Evolutionary conservation across 2,329 filamentous ascomycete species (phyloP), one percentile per base, ranked within the genome.

Genomic region (Phaeophleospora eucalypticola): DNA sequence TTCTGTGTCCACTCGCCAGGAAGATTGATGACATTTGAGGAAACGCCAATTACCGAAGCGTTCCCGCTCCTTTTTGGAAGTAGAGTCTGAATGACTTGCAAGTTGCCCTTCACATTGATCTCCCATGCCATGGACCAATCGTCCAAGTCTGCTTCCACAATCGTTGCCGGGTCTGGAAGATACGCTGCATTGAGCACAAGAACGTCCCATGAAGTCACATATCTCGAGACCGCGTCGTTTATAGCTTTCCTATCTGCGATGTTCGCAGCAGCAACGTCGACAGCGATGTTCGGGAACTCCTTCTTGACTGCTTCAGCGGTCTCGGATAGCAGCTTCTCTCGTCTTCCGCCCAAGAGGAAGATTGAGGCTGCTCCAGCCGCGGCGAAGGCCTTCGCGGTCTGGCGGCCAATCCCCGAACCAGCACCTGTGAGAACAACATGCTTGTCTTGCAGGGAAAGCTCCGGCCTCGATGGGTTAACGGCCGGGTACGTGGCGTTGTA

Each of bases 391-490:
- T 17, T 34, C 12, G 47, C 38, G 6, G 24, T 49, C 14, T 36
- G 42, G 17, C 21, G 17, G 14, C 47, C 47, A 16, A 49, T 43
- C 3, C 34, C 41, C 4, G 29, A 34, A 15, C 35, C 39, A 0
- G 68, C 71, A 17, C 72, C 73, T 3, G 72, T 76, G 14, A 74
- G 55, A 4, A 73, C 3, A 2, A 74, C 56, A 2, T 56, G 65
- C 51, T 72, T 74, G 41, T 66, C 70, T 44, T 59, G 60, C 36
- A 61, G 64, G 6, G 66, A 71, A 20, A 74, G 63, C 45, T 68
- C 67, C 1, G 72, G 67, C 3, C 65, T 65, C 4, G 57, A 62
- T 14, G 71, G 70, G 24, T 63, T 67, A 27, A 73, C 64, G 12
- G 65, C 59, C 12, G 53, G 45, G 48, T 71, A 66, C 1, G 64